phyloP scores from a whole-genome alignment of 768 basidiomycete species.

The Trametes cingulata region DNA sequence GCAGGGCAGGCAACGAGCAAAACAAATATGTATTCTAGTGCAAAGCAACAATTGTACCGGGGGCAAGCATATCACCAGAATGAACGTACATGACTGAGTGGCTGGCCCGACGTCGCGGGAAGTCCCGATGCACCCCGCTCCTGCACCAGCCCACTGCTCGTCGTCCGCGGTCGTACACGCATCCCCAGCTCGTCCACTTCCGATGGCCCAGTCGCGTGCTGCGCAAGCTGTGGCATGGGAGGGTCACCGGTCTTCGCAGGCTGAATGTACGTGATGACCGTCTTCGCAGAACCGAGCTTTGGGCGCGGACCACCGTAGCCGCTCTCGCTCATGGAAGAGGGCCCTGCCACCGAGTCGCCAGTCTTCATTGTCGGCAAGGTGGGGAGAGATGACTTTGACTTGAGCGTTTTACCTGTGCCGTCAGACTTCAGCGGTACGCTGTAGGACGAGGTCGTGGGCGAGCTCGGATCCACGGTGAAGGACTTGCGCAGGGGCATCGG shows the following conservation, averaged over 20 bases:
- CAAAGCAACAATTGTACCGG: slow-evolving; percentile 2
- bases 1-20: slow-evolving; percentile 12
- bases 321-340: slow-evolving; percentile 23
- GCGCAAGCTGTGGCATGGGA: slow-evolving; percentile 29
- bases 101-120: slow-evolving; percentile 55
- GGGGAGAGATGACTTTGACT: slow-evolving; percentile 45
- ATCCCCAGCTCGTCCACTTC: slow-evolving; percentile 43
- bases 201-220: slow-evolving; percentile 13
- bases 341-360: slow-evolving; percentile 24
- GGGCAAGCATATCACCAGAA: slow-evolving; percentile 52
- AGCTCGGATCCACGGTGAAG: slow-evolving; percentile 35
- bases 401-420: slow-evolving; percentile 36
- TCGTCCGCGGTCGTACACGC: slow-evolving; percentile 30
- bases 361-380: slow-evolving; percentile 33
- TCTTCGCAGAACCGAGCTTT: slow-evolving; percentile 70
- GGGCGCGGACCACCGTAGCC: slow-evolving; percentile 26
- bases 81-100: slow-evolving; percentile 86
- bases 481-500: slow-evolving; percentile 43
- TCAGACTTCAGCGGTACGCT: slow-evolving; percentile 32
- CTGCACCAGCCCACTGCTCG: slow-evolving; percentile 27
- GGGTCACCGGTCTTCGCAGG: slow-evolving; percentile 50
- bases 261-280: slow-evolving; percentile 66
- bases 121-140: slow-evolving; percentile 23
- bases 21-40: slow-evolving; percentile 31
- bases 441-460: slow-evolving; percentile 21